Evolutionary conservation across 78 protist genomes (phyloP).

Genomic region (Anaeramoeba flamelloides): DNA sequence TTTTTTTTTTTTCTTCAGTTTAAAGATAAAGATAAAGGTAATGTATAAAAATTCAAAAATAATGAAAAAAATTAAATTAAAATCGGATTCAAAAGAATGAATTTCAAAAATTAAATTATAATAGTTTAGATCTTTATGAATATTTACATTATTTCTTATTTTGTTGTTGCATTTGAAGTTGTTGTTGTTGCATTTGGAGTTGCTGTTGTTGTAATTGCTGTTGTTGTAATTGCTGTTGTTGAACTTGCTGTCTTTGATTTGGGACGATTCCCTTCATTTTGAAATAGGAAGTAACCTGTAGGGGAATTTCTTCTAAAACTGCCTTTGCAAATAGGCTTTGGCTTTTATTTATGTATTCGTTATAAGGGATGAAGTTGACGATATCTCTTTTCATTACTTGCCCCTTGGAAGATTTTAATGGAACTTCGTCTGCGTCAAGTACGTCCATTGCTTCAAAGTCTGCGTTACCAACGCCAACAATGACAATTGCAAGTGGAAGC

Average conservation of each 20-base stretch:
- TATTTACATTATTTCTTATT: too few species aligned
- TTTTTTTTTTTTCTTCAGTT: too few species aligned
- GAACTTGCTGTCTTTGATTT: constrained; percentile 3
- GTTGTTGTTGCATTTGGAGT: not conserved
- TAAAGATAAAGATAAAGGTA: too few species aligned
- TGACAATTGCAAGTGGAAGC: constrained; percentile 27
- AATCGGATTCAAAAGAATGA: too few species aligned
- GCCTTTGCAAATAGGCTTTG: constrained; percentile 20
- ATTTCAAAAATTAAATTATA: too few species aligned
- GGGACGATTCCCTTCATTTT: constrained; percentile 21
- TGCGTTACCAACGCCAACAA: constrained; percentile 29
- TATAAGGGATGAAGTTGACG: constrained; percentile 22
- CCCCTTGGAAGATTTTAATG: constrained; percentile 10
- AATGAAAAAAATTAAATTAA: too few species aligned
- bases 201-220: not conserved
- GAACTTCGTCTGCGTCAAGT: constrained; percentile 17
- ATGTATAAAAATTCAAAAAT: too few species aligned
- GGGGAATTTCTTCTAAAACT: constrained; percentile 14
- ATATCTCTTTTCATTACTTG: constrained; percentile 9
- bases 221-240: not conserved
- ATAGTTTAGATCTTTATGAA: too few species aligned
- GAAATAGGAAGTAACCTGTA: constrained; percentile 14
- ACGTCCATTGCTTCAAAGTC: constrained; percentile 17
- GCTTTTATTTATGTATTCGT: constrained; percentile 11
- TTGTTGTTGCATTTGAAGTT: not conserved